These are phyloP conservation scores for Talaromyces trachyspermus DNA, from an alignment of 495 filamentous ascomycete species.

Conservation along the genomic window DNA sequence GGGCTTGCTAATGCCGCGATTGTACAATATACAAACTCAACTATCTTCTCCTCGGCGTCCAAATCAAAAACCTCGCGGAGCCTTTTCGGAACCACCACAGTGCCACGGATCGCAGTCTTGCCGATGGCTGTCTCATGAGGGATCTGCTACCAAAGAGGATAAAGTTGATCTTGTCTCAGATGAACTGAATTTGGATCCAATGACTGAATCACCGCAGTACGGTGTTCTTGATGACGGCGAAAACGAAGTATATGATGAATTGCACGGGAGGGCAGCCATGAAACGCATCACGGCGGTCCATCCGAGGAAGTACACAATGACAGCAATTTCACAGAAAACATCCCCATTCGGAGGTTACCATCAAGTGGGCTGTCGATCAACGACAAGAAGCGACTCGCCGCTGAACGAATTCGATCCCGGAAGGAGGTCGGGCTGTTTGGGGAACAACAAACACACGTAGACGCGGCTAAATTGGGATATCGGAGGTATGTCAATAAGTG, in stretches of 20 bases:
- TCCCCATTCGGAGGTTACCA: no score
- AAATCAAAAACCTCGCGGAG: not conserved
- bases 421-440: not conserved
- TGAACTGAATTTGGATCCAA: not conserved
- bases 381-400: not conserved
- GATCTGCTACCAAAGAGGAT: not conserved
- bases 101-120: not conserved
- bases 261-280: no score
- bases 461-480: slow-evolving; percentile 24
- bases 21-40: slow-evolving; percentile 14
- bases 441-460: slow-evolving; percentile 14
- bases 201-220: not conserved
- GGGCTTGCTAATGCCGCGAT: slow-evolving; percentile 11
- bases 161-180: not conserved
- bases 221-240: no score
- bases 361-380: not conserved
- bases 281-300: no score
- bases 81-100: not conserved
- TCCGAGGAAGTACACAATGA: no score
- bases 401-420: not conserved
- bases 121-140: not conserved
- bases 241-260: no score
- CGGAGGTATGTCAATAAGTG: slow-evolving; percentile 15
- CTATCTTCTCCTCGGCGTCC: not conserved
- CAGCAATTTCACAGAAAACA: no score